phyloP scores from a whole-genome alignment of 345 rosid genomes.

The Excoecaria cochinchinensis region DNA sequence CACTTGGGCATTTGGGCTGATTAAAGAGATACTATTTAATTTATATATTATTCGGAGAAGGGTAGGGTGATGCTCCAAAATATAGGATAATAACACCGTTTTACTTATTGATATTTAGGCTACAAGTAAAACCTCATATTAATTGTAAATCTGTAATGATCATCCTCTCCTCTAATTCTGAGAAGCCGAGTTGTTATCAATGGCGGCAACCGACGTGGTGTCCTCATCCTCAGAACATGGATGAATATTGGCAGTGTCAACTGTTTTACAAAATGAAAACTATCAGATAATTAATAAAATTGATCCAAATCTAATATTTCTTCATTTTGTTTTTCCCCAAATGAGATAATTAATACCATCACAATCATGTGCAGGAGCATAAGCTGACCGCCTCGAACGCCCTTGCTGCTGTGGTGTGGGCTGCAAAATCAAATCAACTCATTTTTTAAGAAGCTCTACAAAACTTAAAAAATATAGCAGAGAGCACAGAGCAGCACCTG shows the following conservation, averaged over 20 bases:
- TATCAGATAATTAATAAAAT: background rate
- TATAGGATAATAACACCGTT: background rate
- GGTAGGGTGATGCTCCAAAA: too few species aligned
- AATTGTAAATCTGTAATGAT: background rate
- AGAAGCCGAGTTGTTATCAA: background rate
- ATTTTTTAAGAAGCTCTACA: background rate
- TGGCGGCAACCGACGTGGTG: background rate
- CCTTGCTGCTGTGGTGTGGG: constrained; percentile 75
- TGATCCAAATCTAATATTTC: too few species aligned
- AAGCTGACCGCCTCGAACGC: constrained; percentile 72
- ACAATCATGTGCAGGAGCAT: constrained; percentile 56
- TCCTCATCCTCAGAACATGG: constrained; percentile 22
- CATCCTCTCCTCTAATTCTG: constrained; percentile 11
- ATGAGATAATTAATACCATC: constrained; percentile 36
- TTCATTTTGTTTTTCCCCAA: too few species aligned
- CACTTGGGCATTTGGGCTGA: too few species aligned
- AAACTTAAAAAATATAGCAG: background rate
- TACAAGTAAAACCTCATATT: too few species aligned
- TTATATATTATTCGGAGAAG: too few species aligned
- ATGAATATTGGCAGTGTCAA: background rate
- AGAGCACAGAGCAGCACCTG: constrained; percentile 41
- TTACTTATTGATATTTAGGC: too few species aligned
- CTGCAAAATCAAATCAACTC: constrained; percentile 32
- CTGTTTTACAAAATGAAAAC: background rate
- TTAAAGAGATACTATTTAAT: too few species aligned